Percentiles rank a stretch among this genome's conserved stretches.
Evolutionary conservation across 2,329 filamentous ascomycete genomes (phyloP).

Genomic region (Colletotrichum ledebouriae): DNA sequence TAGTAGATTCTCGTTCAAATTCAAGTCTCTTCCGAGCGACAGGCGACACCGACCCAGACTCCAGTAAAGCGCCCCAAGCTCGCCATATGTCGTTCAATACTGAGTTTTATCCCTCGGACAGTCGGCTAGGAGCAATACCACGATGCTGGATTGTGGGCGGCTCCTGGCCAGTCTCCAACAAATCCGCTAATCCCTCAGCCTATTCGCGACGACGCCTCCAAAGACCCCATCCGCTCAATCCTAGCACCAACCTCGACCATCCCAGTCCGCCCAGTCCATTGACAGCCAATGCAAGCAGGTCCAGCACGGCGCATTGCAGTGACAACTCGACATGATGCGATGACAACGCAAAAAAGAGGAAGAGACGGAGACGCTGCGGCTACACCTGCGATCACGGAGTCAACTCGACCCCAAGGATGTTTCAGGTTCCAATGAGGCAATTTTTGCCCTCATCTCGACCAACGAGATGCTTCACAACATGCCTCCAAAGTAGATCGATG

Average conservation of each 20-base stretch:
- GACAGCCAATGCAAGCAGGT: conserved; percentile 18
- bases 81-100: conserved; percentile 17
- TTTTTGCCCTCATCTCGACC: conserved; percentile 14
- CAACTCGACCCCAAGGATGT: conserved; percentile 15
- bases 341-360: conserved; percentile 19
- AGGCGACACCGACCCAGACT: conserved; percentile 12
- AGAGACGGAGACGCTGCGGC: conserved; percentile 8
- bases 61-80: conserved; percentile 13
- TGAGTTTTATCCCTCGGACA: conserved; percentile 4
- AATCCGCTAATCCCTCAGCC: conserved; percentile 8
- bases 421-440: conserved; percentile 31
- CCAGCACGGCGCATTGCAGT: conserved; percentile 29
- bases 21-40: conserved; percentile 19
- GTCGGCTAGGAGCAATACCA: conserved; percentile 1
- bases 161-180: neutral
- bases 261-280: conserved; percentile 9
- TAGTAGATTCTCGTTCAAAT: conserved; percentile 28
- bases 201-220: conserved; percentile 18
- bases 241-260: neutral
- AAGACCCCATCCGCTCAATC: conserved; percentile 10
- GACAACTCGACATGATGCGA: conserved; percentile 28
- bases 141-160: neutral
- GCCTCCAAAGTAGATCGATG: conserved; percentile 20
- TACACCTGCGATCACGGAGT: conserved; percentile 12
- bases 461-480: neutral